Evolutionary conservation across 495 filamentous ascomycete genomes (phyloP).

Genomic region (Aspergillus conjunctus): DNA sequence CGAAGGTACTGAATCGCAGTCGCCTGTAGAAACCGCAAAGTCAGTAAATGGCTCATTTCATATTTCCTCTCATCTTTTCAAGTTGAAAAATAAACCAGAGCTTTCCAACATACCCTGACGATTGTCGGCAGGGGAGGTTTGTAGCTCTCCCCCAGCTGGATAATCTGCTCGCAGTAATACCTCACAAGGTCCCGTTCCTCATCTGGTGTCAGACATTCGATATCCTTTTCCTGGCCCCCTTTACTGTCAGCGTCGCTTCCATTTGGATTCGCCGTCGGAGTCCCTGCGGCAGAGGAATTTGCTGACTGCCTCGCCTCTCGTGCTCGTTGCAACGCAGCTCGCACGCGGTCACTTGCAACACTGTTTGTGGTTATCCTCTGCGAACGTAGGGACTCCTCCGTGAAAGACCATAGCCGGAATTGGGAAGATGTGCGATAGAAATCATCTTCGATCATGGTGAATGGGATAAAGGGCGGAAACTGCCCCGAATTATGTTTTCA

Average conservation of each 20-base stretch:
- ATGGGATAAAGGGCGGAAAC: not conserved
- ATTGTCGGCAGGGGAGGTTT: slow-evolving; percentile 77
- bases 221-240: slow-evolving; percentile 44
- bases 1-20: slow-evolving; percentile 91
- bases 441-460: slow-evolving; percentile 75
- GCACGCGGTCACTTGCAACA: slow-evolving; percentile 71
- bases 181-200: slow-evolving; percentile 83
- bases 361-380: slow-evolving; percentile 76
- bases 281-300: slow-evolving; percentile 43
- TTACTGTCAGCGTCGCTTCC: slow-evolving; percentile 38
- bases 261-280: slow-evolving; percentile 33
- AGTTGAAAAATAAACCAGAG: not conserved
- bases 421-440: slow-evolving; percentile 91
- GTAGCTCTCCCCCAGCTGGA: slow-evolving; percentile 75
- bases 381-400: slow-evolving; percentile 65
- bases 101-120: slow-evolving; percentile 60
- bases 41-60: not conserved
- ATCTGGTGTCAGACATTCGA: slow-evolving; percentile 73
- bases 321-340: slow-evolving; percentile 56
- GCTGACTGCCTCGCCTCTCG: slow-evolving; percentile 43
- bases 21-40: slow-evolving; percentile 49
- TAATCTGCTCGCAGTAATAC: slow-evolving; percentile 73
- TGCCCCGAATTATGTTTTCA: not conserved
- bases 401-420: slow-evolving; percentile 92
- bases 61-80: no score